phyloP scores from a whole-genome alignment of 768 basidiomycete species.

The Tylopilus balloui region DNA sequence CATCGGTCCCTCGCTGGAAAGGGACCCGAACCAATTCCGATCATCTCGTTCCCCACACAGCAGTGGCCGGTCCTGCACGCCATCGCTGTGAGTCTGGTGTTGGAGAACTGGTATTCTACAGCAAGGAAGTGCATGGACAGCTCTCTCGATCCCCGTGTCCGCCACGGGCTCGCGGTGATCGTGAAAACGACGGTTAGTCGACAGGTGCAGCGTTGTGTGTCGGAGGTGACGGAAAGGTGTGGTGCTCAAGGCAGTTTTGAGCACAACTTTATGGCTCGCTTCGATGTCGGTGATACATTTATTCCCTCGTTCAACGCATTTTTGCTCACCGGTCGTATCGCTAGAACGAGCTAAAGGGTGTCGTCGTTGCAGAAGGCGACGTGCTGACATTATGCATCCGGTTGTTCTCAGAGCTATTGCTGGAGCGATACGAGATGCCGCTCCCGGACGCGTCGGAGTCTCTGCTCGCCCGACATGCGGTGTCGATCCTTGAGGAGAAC shows the following conservation, averaged over 20 bases:
- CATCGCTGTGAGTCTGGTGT: slow-evolving; percentile 47
- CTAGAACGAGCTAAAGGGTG: slow-evolving; percentile 45
- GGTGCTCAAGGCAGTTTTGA: slow-evolving; percentile 66
- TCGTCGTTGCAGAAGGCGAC: slow-evolving; percentile 55
- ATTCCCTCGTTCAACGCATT: neutral
- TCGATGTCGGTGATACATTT: slow-evolving; percentile 39
- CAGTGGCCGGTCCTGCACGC: slow-evolving; percentile 56
- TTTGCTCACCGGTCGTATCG: slow-evolving; percentile 9
- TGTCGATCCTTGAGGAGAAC: slow-evolving; percentile 47
- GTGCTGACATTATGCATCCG: slow-evolving; percentile 51
- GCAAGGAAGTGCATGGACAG: slow-evolving; percentile 9
- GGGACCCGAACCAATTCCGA: slow-evolving; percentile 40
- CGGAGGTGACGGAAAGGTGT: slow-evolving; percentile 57
- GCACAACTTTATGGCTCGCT: slow-evolving; percentile 54
- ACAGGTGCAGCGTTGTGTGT: slow-evolving; percentile 47
- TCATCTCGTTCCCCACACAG: slow-evolving; percentile 62
- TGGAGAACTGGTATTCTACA: slow-evolving; percentile 45
- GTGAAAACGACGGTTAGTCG: slow-evolving; percentile 19
- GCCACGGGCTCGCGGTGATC: neutral
- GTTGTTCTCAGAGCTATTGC: slow-evolving; percentile 55
- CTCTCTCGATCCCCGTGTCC: neutral
- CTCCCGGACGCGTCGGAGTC: slow-evolving; percentile 41
- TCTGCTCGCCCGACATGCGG: slow-evolving; percentile 49
- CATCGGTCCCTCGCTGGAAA: slow-evolving; percentile 49
- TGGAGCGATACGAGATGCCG: slow-evolving; percentile 49